Evolutionary conservation across 257 asterid genomes (phyloP), one percentile per base, ranked within the genome.

Genomic region (Solanum raphanifolium): DNA sequence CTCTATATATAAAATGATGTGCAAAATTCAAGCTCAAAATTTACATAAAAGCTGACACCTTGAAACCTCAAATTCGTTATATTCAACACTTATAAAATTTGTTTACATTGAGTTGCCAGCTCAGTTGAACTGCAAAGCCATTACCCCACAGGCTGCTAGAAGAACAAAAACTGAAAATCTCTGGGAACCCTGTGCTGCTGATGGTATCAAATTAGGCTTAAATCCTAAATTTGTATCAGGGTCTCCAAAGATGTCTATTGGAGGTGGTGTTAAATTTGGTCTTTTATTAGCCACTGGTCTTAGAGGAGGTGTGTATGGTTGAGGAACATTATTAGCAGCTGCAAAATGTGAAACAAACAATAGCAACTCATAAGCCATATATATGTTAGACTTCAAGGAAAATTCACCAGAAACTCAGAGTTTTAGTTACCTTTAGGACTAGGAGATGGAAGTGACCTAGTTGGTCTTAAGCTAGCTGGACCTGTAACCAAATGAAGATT

Each of bases 181-280:
- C 25, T 15, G 65, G 75, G 85, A 87, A 39, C 91, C 58, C 66
- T 74, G 87, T n/a, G 96, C 93, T 9, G 92, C 82, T 7, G 98
- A 93, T 34, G 88, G 88, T 71, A 78, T 86, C 72, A 93, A 85
- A 83, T 87, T 89, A 18, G 98, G 95, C 60, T 92, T 90, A 90
- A 91, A 89, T 66, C 96, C 98, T 3, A 94, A 93, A 89, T 86
- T 65, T 83, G 91, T 68, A 84, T 83, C 74, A 79, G 88, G 46
- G 58, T 52, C 34, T 65, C 43, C 86, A 36, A 38, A 13, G 87
- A 23, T 79, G 23, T 68, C 83, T 90, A 90, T 46, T 34, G 62
- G 87, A 18, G 90, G 87, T 3, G 89, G 89, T 21, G 84, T 76
- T 62, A 85, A 20, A 13, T 65, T 66, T 29, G 92, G 86, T n/a